Evolutionary conservation across 2,329 filamentous ascomycete species (phyloP), one percentile per base, ranked within the genome.

Genomic region (Pseudopyricularia cyperi): DNA sequence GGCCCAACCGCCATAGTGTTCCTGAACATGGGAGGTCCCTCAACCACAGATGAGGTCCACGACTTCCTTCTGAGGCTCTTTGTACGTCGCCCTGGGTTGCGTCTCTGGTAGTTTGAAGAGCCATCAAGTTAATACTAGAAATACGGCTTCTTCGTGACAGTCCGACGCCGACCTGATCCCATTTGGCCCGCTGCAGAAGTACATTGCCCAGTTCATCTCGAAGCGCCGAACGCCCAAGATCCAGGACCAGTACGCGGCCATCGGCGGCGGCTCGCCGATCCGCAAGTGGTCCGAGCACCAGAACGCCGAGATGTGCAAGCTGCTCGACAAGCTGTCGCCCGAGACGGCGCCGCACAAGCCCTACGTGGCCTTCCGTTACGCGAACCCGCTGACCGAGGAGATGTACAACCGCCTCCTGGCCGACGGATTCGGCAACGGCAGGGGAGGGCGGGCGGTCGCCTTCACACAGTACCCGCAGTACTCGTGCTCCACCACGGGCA

Each of bases 401-500:
- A 95, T 90, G 81, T 97, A 98, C 66, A 75, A 79, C 52, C 78
- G 80, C 61, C 68, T 98, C 57, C 71, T 98, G 24, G 82, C 81
- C 7, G 93, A 98, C 65, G 93, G 93, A 0, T 95, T 97, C 63
- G 91, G 90, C 11, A 80, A 83, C 51, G 90, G 91, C 4, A 88
- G 82, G 55, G 90, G 90, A n/a, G 91, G 91, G 3, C 80, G 93
- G 54, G 93, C 94, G 2, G 89, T 98, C 4, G 93, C 93, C 1
- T 98, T 98, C 64, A 96, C 91, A 28, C 93, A 98, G 68, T 98
- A 98, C 62, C 93, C 93, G 2, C 93, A 98, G 66, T 98, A 98
- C 69, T 95, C 89, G 19, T 98, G 94, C 71, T 95, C 89, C 19
- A 98, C 93, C 1, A 98, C 93, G 0, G 93, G 93, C 22, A 95